Evolutionary conservation across 2,329 filamentous ascomycete species (phyloP), one percentile per base, ranked within the genome.

Genomic region (Alternaria solani): DNA sequence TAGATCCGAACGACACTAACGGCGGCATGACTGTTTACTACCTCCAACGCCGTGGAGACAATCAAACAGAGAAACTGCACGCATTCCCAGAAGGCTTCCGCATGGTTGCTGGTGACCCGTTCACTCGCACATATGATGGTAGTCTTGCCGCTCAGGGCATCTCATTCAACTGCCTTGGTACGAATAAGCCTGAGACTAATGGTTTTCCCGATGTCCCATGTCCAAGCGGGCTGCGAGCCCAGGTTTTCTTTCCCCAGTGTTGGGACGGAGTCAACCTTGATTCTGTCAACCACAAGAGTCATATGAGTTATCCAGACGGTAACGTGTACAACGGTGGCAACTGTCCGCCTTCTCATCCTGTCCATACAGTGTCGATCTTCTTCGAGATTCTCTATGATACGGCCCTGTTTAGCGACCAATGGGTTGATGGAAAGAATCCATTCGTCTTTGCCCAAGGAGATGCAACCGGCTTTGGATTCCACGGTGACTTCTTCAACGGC

Each of bases 11-110:
- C 39, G 71, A 74, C 18, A 72, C 69, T 38, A 69, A 66, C n/a
- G 80, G 80, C 71, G 92, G 92, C 75, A 88, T 90, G 86, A 80
- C 91, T 62, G 88, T 89, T 62, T 95, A 95, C 82, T 94, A 94
- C 80, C 89, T 78, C 77, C 85, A 56, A 70, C 76, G 41, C 79
- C 82, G 57, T n/a, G 44, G 65, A 81, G 81, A 43, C 86, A 87
- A 67, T 84, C 59, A 51, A 7, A 64, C 89, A 64, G 89, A 92
- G 69, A 82, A 88, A 25, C 85, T 92, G 73, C 83, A 85, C 68
- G 83, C 90, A 14, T 94, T 93, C 81, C 91, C 91, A 11, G 73
- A 84, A 9, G 89, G 89, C 20, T 84, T 94, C 67, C 87, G 88
- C 73, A 92, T 94, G 82, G 71, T 94, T 56, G 87, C 85, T 61